These are phyloP conservation scores for Annulohypoxylon truncatum DNA, from an alignment of 2,329 filamentous ascomycete genomes.

Conservation along the genomic window DNA sequence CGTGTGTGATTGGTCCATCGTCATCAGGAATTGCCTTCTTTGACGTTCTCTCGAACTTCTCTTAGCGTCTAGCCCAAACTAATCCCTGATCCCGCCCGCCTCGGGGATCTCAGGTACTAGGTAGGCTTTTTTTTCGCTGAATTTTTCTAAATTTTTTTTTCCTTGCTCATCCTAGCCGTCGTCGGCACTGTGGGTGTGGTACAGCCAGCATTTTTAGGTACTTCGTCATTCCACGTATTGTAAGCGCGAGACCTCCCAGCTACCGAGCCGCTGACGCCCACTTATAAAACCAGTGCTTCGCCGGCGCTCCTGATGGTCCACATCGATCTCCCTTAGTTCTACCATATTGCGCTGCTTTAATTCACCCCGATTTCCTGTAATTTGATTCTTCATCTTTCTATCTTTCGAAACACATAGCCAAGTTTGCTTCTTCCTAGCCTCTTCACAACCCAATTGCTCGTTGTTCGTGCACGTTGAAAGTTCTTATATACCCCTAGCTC, in stretches of 20 bases:
- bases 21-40: conserved; percentile 42
- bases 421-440: conserved; percentile 12
- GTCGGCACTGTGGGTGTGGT: conserved; percentile 41
- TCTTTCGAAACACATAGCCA: conserved; percentile 17
- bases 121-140: conserved; percentile 18
- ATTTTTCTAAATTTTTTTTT: conserved; percentile 33
- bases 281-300: conserved; percentile 41
- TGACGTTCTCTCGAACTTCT: conserved; percentile 41
- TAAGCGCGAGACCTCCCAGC: conserved; percentile 7
- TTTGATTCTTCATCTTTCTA: conserved; percentile 25
- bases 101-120: conserved; percentile 37
- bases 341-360: conserved; percentile 40
- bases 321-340: conserved; percentile 37
- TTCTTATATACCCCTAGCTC: conserved; percentile 20
- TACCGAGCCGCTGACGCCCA: conserved; percentile 35
- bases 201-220: conserved; percentile 31
- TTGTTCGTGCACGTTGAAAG: conserved; percentile 15
- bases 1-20: conserved; percentile 33
- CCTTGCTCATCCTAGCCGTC: conserved; percentile 21
- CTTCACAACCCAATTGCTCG: conserved; percentile 10
- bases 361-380: conserved; percentile 39
- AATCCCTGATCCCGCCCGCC: conserved; percentile 34
- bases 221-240: conserved; percentile 37
- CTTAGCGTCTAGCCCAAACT: conserved; percentile 40
- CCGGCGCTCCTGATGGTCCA: conserved; percentile 36